These are phyloP conservation scores for Aechmea fasciata DNA, from an alignment of 176 grass and related monocot species.

Conservation along the genomic window DNA sequence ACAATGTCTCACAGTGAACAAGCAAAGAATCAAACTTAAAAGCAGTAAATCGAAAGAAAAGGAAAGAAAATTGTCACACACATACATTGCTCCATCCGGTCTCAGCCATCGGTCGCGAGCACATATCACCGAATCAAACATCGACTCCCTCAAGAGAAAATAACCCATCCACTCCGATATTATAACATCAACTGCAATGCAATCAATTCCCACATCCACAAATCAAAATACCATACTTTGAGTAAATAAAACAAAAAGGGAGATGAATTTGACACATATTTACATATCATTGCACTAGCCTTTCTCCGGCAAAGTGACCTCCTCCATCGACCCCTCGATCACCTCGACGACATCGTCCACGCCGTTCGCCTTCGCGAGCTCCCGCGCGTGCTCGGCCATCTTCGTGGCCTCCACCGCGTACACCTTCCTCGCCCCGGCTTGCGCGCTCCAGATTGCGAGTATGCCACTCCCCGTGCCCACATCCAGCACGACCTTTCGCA, in stretches of 20 bases:
- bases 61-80: constrained; percentile 1
- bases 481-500: constrained; percentile 70
- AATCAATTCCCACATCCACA: not conserved
- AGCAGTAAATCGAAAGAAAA: not conserved
- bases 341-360: constrained; percentile 70
- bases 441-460: constrained; percentile 88
- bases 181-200: constrained; percentile 72
- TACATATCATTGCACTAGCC: constrained; percentile 22
- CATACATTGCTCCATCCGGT: constrained; percentile 88
- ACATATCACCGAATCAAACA: constrained; percentile 98
- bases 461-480: constrained; percentile 96
- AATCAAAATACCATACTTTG: constrained; percentile 1
- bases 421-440: constrained; percentile 91
- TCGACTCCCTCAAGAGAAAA: constrained; percentile 91
- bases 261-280: not conserved
- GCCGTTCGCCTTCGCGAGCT: constrained; percentile 63
- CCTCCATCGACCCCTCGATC: constrained; percentile 87
- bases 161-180: constrained; percentile 99
- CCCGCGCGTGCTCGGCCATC: constrained; percentile 90
- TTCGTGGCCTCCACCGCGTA: constrained; percentile 92
- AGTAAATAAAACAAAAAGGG: not conserved
- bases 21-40: not conserved
- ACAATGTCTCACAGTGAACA: no score
- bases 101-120: constrained; percentile 88
- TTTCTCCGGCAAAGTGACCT: constrained; percentile 75